These are phyloP conservation scores for Ustanciosporium gigantosporum DNA, from an alignment of 1,284 basidiomycete species.

Conservation along the genomic window DNA sequence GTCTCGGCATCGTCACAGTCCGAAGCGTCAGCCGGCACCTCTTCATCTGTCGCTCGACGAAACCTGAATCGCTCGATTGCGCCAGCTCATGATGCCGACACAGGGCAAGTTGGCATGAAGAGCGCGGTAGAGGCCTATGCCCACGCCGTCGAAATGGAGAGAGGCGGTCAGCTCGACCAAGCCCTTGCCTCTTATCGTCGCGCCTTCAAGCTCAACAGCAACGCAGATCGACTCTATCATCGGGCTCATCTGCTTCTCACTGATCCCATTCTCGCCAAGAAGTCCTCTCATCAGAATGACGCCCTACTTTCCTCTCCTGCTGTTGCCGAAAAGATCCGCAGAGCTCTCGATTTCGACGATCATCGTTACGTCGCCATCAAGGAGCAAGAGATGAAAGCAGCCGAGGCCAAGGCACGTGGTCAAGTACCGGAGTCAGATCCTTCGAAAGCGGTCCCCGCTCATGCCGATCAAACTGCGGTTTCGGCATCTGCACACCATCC, in stretches of 20 bases:
- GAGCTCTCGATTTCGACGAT: conserved; percentile 44
- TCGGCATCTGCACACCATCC: no score
- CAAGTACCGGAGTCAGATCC: background rate
- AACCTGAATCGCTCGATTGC: conserved; percentile 19
- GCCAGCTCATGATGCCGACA: conserved; percentile 16
- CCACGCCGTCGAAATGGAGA: conserved; percentile 44
- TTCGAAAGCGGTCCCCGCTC: background rate
- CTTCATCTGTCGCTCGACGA: conserved; percentile 3
- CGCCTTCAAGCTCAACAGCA: conserved; percentile 47
- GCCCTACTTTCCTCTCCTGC: conserved; percentile 30
- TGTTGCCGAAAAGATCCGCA: conserved; percentile 41
- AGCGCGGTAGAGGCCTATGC: conserved; percentile 44
- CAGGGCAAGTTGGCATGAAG: conserved; percentile 25
- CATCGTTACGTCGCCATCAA: conserved; percentile 40
- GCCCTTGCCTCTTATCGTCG: conserved; percentile 43
- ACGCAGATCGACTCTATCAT: conserved; percentile 48
- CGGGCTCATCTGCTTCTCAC: conserved; percentile 40
- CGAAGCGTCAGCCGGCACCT: no score
- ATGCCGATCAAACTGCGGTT: background rate
- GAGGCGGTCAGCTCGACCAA: conserved; percentile 41
- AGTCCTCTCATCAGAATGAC: conserved; percentile 21
- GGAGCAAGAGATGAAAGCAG: conserved; percentile 18
- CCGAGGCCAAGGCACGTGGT: conserved; percentile 18
- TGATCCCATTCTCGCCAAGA: conserved; percentile 17
- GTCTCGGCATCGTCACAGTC: no score